Base-by-base conservation (phyloP, 305 asterid species). In the Fraxinus albicans region DNA sequence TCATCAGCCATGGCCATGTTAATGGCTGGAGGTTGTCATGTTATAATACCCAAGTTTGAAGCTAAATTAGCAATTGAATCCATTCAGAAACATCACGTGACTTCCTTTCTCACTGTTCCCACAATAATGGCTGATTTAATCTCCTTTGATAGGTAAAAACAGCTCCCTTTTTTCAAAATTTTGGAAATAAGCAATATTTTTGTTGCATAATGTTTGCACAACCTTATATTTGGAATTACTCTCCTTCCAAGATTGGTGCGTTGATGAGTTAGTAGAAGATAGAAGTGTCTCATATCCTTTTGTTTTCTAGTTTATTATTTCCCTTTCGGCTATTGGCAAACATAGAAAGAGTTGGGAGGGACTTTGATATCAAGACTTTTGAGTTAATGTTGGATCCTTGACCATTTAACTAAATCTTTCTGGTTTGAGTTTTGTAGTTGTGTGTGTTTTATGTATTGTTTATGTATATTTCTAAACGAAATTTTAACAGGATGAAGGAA, bases 51-150 rank as follows among this genome's bases (percentile, higher is more conserved):
- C 3, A 93, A 96, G 84, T 96, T 96, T 76, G 97, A 94, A 80
- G 93, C 95, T 55, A 79, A 80, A 13, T 83, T 86, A 81, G 98
- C 97, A 25, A 76, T 88, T 79, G 90, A 86, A 86, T 91, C 94
- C 83, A 92, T 96, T 63, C 86, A 87, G 78, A 88, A 88, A 44
- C 93, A 92, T 83, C 81, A 29, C 2, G 94, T 96, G 55, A 94
- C 98, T 53, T 90, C 97, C 80, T 72, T 93, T 82, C 92, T 96
- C 86, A 91, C 97, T 8, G 98, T 96, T 8, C 99, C 99, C 12
- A 87, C 97, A 2, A 94, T 96, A 91, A 93, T 96, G 99, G 91
- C 97, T 83, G 99, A 96, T 91, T 79, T 94, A 12, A 88, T 93
- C 84, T 84, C 94, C 77, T 80, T 84, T 23, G 83, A 82, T 72